Base-by-base conservation (phyloP, 176 grass and related monocot species). In the Musa troglodytarum region DNA sequence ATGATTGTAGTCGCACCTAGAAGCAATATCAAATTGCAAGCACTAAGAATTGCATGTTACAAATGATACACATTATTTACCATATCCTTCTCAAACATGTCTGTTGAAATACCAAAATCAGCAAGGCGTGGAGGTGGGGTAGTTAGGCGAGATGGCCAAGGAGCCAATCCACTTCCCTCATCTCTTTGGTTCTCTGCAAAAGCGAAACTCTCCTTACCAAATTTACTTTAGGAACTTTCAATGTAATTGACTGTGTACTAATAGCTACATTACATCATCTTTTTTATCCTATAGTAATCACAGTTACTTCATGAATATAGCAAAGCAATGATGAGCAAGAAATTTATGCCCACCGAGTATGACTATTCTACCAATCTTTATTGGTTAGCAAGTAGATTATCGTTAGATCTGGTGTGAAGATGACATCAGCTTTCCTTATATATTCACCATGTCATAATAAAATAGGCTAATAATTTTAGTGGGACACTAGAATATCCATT, bases 71-170 rank as follows among this genome's bases (percentile, higher is more conserved):
- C 26, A 66, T 52, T 83, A 85, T 77, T 71, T 87, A 97, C 94
- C 63, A 82, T 93, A 66, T 97, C 94, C 61, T 97, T 91, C 69
- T 91, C 88, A 85, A 97, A 97, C 34, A 80, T 84, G 65, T 97
- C 90, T 24, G 79, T 84, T 29, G 88, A 88, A 85, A 91, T 80
- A 65, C 85, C 81, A 73, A 93, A 82, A 93, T 97, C 90, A 62
- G 94, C 86, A 82, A 97, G 94, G 63, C 94, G 88, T 66, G 88
- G 90, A 82, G 94, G 90, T 62, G 94, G 84, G 21, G 79, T 87
- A 53, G 82, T 93, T 76, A 93, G 83, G 76, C 94, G 94, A 83
- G 94, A 86, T 78, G 94, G 94, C 94, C 94, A 97, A 72, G 94
- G 90, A 71, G 88, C 88, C 79, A 97, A 76, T 79, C 87, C 93